Evolutionary conservation across 306 rosid genomes (phyloP).

Genomic region (Notholithocarpus densiflorus): DNA sequence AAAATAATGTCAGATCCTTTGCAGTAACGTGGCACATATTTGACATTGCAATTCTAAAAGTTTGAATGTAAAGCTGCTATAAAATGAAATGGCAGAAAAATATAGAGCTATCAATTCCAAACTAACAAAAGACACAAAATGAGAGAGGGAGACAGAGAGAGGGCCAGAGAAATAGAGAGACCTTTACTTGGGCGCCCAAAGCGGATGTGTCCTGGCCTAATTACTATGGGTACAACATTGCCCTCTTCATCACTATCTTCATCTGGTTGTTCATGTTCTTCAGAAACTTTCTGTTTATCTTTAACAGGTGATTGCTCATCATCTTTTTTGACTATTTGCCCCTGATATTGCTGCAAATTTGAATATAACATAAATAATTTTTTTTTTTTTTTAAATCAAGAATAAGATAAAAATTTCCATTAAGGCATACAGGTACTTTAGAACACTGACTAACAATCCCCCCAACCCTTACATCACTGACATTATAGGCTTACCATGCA

Average conservation of each 20-base stretch:
- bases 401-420: constrained; percentile 3
- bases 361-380: constrained; percentile 7
- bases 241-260: constrained; percentile 57
- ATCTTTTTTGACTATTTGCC: constrained; percentile 31
- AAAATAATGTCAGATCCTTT: constrained; percentile 27
- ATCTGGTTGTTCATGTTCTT: constrained; percentile 36
- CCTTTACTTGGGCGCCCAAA: constrained; percentile 69
- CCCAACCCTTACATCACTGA: constrained; percentile 11
- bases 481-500: constrained; percentile 13
- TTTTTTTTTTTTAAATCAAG: not conserved
- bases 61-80: not conserved
- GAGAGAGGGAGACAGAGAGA: constrained; percentile 9
- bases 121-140: not conserved
- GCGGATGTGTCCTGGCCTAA: constrained; percentile 95
- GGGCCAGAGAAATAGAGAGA: constrained; percentile 18
- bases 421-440: constrained; percentile 10
- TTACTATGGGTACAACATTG: constrained; percentile 68
- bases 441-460: constrained; percentile 14
- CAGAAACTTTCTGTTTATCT: constrained; percentile 25
- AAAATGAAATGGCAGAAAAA: not conserved
- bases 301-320: constrained; percentile 36
- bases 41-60: not conserved
- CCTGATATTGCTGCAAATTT: constrained; percentile 46
- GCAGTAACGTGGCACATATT: not conserved
- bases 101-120: not conserved